Base-by-base conservation (phyloP, 2,329 filamentous ascomycete genomes). In the Epichloe brachyelytri region DNA sequence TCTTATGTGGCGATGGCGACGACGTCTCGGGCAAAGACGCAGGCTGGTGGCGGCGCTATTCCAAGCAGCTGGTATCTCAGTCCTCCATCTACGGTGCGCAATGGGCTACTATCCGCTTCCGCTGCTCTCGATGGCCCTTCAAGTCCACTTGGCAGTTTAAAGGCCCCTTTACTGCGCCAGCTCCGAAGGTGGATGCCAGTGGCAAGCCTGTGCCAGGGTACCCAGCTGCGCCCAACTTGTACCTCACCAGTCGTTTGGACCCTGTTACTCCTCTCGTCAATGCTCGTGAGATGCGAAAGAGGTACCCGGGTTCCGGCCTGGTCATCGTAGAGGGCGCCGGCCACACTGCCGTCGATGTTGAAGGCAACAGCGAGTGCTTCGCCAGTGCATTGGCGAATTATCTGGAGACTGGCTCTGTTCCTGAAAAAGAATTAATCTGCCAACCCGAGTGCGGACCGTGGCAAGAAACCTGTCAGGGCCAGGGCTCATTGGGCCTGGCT, bases 211-310 rank as follows among this genome's bases (percentile, higher is more conserved):
- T 39, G 2, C 43, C 19, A 52, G 46, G 10, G 53, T 22, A 45
- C 50, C 12, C 56, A 50, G 30, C 63, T 55, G 3, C 61, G 53
- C 48, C 71, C 66, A 4, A 54, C 53, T 2, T 65, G 63, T 22
- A 70, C 68, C 7, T 57, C 71, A 39, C 54, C 71, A 48, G 70
- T 68, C 54, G 54, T 69, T 3, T 62, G 62, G 71, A 73, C 46
- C 71, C 70, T 11, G 65, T 71, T 11, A 73, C 70, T 17, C 70
- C 71, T 12, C 53, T 67, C 43, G 51, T 3, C 12, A 49, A 52
- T 66, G 72, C 60, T 62, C 70, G 54, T 5, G 51, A 49, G 34
- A 64, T 63, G 57, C 55, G 61, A 6, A 48, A 43, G 36, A 19
- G 46, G 6, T 63, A 67, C 44, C 60, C 61, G 1, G 62, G 60